A percentile compares a stretch with the other conserved stretches of the same genome.
Evolutionary conservation across 2,329 filamentous ascomycete genomes (phyloP).

Genomic region (Nannizziopsis arthrosporioides): DNA sequence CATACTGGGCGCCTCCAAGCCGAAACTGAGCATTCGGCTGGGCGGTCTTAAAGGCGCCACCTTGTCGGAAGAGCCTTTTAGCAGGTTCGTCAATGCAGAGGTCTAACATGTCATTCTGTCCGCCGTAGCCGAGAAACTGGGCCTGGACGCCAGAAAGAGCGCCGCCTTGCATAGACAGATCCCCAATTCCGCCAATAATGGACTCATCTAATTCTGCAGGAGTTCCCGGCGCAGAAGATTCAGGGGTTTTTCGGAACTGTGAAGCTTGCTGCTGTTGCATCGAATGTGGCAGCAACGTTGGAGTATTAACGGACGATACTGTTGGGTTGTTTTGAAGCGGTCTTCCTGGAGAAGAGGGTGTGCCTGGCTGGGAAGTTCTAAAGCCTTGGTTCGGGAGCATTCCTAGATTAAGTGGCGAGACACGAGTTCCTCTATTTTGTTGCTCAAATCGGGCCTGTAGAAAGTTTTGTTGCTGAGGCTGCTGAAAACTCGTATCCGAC

Average conservation of each 20-base stretch:
- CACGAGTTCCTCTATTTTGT: constrained; percentile 38
- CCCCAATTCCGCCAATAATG: constrained; percentile 51
- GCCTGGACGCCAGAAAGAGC: constrained; percentile 31
- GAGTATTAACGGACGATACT: constrained; percentile 93
- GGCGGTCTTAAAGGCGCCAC: constrained; percentile 55
- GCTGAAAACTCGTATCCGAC: constrained; percentile 39
- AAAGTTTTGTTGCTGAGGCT: constrained; percentile 57
- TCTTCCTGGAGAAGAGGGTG: constrained; percentile 59
- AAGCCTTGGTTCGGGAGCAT: constrained; percentile 70
- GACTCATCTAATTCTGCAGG: constrained; percentile 66
- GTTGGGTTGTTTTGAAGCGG: constrained; percentile 81
- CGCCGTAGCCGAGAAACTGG: constrained; percentile 32
- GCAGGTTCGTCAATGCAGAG: constrained; percentile 81
- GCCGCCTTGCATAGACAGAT: constrained; percentile 44
- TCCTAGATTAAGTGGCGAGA: constrained; percentile 68
- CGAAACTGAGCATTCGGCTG: constrained; percentile 62
- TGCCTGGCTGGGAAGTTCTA: constrained; percentile 73
- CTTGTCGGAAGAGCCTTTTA: constrained; percentile 82
- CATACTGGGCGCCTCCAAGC: constrained; percentile 62
- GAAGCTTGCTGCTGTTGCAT: constrained; percentile 47
- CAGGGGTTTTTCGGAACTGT: constrained; percentile 45
- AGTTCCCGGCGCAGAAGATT: constrained; percentile 58
- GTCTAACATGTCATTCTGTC: constrained; percentile 45
- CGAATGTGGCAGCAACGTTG: constrained; percentile 71
- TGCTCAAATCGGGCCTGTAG: constrained; percentile 51